Conservation (phyloP, 495 filamentous ascomycete genomes). For the Pseudomonodictys pantanalensis region DNA sequence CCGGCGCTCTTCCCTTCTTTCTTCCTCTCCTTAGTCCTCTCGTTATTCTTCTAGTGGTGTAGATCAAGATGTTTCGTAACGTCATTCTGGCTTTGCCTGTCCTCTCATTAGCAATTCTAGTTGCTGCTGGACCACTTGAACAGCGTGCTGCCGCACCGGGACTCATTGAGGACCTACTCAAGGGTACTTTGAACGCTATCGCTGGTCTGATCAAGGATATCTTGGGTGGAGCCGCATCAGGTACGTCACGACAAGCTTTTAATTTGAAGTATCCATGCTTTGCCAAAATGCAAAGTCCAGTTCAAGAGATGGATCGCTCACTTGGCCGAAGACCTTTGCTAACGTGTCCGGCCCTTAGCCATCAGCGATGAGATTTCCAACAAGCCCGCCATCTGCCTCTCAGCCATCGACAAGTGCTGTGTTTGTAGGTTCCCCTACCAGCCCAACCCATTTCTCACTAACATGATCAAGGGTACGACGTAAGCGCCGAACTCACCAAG, state of each 20-base stretch:
- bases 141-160: constrained; percentile 11
- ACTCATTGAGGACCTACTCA: constrained; percentile 22
- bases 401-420: constrained; percentile 19
- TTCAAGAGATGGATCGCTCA: too few relatives aligned
- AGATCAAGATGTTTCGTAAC: constrained; percentile 13
- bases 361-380: not conserved
- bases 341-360: too few relatives aligned
- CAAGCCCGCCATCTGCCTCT: constrained; percentile 8
- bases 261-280: too few relatives aligned
- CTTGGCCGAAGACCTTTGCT: too few relatives aligned
- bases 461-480: constrained; percentile 16
- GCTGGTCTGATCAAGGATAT: constrained; percentile 22
- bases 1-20: too few relatives aligned
- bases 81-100: not conserved
- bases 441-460: not conserved
- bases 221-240: constrained; percentile 14
- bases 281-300: too few relatives aligned
- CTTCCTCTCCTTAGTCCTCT: too few relatives aligned
- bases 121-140: constrained; percentile 9
- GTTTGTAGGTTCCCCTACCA: constrained; percentile 13
- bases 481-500: constrained; percentile 17
- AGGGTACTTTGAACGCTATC: constrained; percentile 5
- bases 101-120: constrained; percentile 4
- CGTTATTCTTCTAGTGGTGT: too few relatives aligned
- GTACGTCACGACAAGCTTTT: too few relatives aligned